phyloP scores from a whole-genome alignment of 306 rosid species.

The Rosa chinensis region DNA sequence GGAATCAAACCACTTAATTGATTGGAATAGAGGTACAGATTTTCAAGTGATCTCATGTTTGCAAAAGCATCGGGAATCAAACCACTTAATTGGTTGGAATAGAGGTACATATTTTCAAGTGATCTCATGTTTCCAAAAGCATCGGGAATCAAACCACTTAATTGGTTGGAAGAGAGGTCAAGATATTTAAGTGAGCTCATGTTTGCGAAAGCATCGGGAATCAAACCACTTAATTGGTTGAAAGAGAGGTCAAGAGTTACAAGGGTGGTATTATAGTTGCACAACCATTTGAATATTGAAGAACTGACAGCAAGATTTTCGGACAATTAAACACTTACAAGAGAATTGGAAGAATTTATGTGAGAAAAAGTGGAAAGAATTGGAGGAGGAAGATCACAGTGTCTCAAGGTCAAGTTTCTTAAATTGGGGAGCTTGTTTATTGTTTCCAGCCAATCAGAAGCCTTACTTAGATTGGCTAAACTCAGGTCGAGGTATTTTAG shows the following conservation, averaged over 20 bases:
- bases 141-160: not conserved
- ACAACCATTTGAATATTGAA: conserved; percentile 1
- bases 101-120: not conserved
- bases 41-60: not conserved
- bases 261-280: not conserved
- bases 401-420: not conserved
- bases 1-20: not conserved
- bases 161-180: not conserved
- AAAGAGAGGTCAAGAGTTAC: not conserved
- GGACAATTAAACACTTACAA: not conserved
- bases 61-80: no score
- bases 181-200: not conserved
- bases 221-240: not conserved
- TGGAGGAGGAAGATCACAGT: not conserved
- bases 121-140: not conserved
- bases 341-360: not conserved
- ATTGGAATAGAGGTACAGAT: not conserved
- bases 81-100: no score
- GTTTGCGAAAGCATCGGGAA: not conserved
- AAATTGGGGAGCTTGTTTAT: not conserved
- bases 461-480: not conserved
- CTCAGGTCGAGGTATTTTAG: not conserved
- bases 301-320: not conserved
- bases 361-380: not conserved
- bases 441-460: not conserved